A percentile compares a stretch with the other conserved stretches of the same genome.
These are phyloP conservation scores for Candida silvatica DNA, from an alignment of 805 yeast genomes.

Conservation along the genomic window DNA sequence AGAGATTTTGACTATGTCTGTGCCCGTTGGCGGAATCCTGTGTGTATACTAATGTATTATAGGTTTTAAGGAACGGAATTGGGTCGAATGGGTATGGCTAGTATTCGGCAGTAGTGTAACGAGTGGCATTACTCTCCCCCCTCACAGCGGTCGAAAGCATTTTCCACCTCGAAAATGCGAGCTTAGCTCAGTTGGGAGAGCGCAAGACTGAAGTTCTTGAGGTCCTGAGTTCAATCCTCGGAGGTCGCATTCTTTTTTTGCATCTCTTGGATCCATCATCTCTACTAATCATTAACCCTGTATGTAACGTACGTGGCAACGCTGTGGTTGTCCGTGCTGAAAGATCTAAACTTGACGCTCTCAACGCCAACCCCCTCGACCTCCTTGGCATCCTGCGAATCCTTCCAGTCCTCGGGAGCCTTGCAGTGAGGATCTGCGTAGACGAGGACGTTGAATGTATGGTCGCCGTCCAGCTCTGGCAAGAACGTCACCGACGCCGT, in stretches of 20 bases:
- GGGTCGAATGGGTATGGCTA: too few relatives aligned
- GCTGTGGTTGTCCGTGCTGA: conserved; percentile 58
- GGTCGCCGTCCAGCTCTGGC: conserved; percentile 56
- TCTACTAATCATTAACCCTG: conserved; percentile 20
- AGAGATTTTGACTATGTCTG: too few relatives aligned
- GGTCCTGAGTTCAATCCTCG: conserved; percentile 7
- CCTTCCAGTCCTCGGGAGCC: conserved; percentile 81
- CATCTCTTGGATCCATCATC: not conserved
- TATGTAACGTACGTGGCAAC: conserved; percentile 70
- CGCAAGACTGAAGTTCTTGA: conserved; percentile 6
- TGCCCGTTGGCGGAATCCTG: too few relatives aligned
- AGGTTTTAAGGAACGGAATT: too few relatives aligned
- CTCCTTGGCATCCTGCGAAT: conserved; percentile 51
- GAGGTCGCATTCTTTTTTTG: conserved; percentile 4
- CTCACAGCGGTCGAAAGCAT: too few relatives aligned
- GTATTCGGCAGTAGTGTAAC: too few relatives aligned
- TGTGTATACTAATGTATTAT: too few relatives aligned
- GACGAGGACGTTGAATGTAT: conserved; percentile 80
- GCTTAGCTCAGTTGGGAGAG: conserved; percentile 7
- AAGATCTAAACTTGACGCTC: conserved; percentile 58
- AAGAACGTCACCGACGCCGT: conserved; percentile 82
- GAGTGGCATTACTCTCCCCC: too few relatives aligned
- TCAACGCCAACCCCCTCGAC: conserved; percentile 47
- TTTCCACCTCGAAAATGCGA: too few relatives aligned
- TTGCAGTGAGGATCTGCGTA: conserved; percentile 62